These are phyloP conservation scores for Kwoniella botswanensis DNA, from an alignment of 768 basidiomycete species.

Conservation along the genomic window DNA sequence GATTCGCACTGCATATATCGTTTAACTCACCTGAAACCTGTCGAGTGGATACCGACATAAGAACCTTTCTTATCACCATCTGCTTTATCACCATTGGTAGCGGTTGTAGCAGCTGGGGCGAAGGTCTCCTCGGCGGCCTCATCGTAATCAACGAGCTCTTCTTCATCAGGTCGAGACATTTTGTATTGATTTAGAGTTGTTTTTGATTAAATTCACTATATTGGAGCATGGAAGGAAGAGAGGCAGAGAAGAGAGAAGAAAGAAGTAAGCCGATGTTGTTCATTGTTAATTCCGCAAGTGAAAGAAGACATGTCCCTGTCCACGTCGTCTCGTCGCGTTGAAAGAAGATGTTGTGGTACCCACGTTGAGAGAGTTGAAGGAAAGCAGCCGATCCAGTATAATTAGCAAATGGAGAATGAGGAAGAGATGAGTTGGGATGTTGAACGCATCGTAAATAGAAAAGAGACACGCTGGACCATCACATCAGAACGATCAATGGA, in stretches of 20 bases:
- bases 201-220: not conserved
- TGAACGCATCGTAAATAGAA: not conserved
- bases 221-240: not conserved
- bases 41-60: slow-evolving; percentile 96
- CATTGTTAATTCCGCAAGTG: slow-evolving; percentile 5
- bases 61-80: slow-evolving; percentile 86
- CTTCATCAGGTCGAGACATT: slow-evolving; percentile 58
- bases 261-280: slow-evolving; percentile 37
- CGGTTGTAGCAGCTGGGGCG: slow-evolving; percentile 59
- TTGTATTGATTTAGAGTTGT: slow-evolving; percentile 15
- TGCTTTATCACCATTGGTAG: slow-evolving; percentile 60
- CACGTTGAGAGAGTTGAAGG: slow-evolving; percentile 20
- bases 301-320: not conserved
- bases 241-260: slow-evolving; percentile 14
- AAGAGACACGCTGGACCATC: not conserved
- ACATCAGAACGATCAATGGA: not conserved
- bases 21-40: slow-evolving; percentile 83
- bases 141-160: slow-evolving; percentile 60
- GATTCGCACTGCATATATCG: too few species aligned
- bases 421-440: not conserved
- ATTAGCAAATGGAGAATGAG: not conserved
- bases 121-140: slow-evolving; percentile 57
- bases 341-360: slow-evolving; percentile 17
- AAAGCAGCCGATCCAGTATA: not conserved
- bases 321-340: slow-evolving; percentile 7